Evolutionary conservation across 352 stramenopile species (phyloP).

Genomic region (Hyaloperonospora brassicae): DNA sequence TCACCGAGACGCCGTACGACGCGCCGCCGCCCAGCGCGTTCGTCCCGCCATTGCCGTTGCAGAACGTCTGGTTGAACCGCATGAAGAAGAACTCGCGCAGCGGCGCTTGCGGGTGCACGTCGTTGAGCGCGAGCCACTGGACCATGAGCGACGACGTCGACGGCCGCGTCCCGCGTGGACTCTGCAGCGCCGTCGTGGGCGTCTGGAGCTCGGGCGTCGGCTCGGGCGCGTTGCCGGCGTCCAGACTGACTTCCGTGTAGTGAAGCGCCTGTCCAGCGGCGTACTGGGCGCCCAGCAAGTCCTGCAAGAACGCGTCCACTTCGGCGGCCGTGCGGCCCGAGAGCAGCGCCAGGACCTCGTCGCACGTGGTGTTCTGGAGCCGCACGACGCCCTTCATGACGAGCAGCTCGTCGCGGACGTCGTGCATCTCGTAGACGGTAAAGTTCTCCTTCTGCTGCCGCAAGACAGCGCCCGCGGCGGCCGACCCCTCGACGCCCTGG

Average conservation of each 20-base stretch:
- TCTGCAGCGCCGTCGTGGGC: conserved; percentile 18
- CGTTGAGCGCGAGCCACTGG: conserved; percentile 71
- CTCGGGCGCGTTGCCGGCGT: conserved; percentile 20
- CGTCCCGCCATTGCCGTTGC: conserved; percentile 26
- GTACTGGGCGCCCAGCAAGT: conserved; percentile 52
- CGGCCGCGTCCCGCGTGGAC: conserved; percentile 16
- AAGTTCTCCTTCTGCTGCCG: conserved; percentile 76
- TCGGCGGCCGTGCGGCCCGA: conserved; percentile 35
- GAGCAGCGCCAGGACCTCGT: conserved; percentile 62
- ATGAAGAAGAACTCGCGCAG: conserved; percentile 77
- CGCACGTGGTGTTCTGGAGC: conserved; percentile 57
- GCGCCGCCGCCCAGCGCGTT: conserved; percentile 24
- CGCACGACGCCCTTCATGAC: conserved; percentile 66
- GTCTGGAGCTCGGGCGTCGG: conserved; percentile 18
- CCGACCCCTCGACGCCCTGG: conserved; percentile 28
- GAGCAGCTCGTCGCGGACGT: conserved; percentile 40
- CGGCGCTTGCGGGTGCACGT: conserved; percentile 41
- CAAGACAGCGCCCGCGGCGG: conserved; percentile 31
- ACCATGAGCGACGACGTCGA: conserved; percentile 32
- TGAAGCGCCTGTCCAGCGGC: conserved; percentile 49
- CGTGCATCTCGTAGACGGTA: conserved; percentile 61
- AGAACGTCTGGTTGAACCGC: conserved; percentile 62
- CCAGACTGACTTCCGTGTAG: conserved; percentile 34
- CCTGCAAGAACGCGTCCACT: conserved; percentile 43
- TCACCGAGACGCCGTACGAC: conserved; percentile 57